Conservation (phyloP, 148 eudicot genomes). For the Drosera capensis region DNA sequence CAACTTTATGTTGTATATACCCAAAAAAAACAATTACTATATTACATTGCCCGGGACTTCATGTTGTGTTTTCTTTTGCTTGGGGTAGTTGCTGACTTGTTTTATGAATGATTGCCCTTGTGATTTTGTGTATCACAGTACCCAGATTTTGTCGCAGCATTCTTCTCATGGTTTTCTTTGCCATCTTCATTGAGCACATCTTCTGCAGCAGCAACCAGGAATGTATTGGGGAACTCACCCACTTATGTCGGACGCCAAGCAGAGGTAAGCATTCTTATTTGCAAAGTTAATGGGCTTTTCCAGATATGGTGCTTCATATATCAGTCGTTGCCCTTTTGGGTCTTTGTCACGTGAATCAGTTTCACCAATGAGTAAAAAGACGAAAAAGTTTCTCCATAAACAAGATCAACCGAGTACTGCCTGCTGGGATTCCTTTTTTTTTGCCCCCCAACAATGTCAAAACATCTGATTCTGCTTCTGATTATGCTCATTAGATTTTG, state of each 20-base stretch:
- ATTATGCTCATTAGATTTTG: too few species aligned
- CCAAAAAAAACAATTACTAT: too few species aligned
- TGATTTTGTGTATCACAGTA: slow-evolving; percentile 30
- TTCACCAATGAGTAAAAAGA: too few species aligned
- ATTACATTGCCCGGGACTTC: neutral
- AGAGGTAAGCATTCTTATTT: slow-evolving; percentile 45
- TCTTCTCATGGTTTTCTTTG: slow-evolving; percentile 65
- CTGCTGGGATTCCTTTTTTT: too few species aligned
- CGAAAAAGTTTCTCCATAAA: too few species aligned
- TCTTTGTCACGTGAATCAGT: too few species aligned
- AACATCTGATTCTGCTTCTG: too few species aligned
- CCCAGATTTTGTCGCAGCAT: slow-evolving; percentile 60
- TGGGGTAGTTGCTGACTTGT: neutral
- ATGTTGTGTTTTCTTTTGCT: neutral
- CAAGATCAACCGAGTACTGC: too few species aligned
- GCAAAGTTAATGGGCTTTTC: neutral
- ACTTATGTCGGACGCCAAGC: slow-evolving; percentile 42
- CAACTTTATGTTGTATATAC: too few species aligned
- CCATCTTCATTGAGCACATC: slow-evolving; percentile 47
- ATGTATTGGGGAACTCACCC: slow-evolving; percentile 35
- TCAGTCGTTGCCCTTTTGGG: neutral
- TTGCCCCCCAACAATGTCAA: too few species aligned
- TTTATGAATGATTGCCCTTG: neutral
- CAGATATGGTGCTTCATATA: neutral
- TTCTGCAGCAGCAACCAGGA: slow-evolving; percentile 46